Percentiles rank a stretch among this genome's conserved stretches.
Conservation (phyloP, 345 rosid genomes). For the Turnera subulata region DNA sequence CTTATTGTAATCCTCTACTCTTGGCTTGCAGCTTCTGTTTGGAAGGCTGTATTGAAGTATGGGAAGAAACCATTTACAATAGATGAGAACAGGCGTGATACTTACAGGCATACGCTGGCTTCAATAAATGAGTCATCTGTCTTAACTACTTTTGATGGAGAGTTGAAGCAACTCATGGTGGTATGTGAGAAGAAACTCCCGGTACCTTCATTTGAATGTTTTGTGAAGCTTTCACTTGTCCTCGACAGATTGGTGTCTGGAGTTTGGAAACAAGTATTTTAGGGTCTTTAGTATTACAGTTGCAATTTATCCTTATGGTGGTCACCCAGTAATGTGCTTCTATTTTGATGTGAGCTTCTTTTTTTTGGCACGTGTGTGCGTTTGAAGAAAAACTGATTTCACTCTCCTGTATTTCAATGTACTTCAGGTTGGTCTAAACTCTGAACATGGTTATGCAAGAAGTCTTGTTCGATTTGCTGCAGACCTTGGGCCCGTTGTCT, state of each 20-base stretch:
- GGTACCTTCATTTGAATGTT: neutral
- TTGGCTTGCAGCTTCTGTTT: conserved; percentile 73
- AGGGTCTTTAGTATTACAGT: too few species aligned
- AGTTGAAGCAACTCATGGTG: conserved; percentile 63
- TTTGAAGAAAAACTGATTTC: neutral
- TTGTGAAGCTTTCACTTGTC: too few species aligned
- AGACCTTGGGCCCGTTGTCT: conserved; percentile 74
- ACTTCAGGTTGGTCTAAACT: conserved; percentile 71
- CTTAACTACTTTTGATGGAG: conserved; percentile 51
- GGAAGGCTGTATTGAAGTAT: conserved; percentile 73
- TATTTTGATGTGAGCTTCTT: too few species aligned
- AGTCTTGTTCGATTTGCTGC: conserved; percentile 88
- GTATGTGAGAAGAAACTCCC: conserved; percentile 29
- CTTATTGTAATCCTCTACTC: conserved; percentile 12
- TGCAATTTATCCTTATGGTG: too few species aligned
- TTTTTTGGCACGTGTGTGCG: too few species aligned
- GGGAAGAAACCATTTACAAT: conserved; percentile 71
- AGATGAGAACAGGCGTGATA: conserved; percentile 77
- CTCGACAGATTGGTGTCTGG: too few species aligned
- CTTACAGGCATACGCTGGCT: conserved; percentile 44
- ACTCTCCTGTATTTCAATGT: conserved; percentile 12
- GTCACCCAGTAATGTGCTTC: too few species aligned
- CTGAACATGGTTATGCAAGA: conserved; percentile 77
- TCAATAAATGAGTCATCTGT: conserved; percentile 39
- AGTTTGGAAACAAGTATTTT: too few species aligned